Conservation (phyloP, 2,329 filamentous ascomycete species). For the Arthroderma uncinatum region DNA sequence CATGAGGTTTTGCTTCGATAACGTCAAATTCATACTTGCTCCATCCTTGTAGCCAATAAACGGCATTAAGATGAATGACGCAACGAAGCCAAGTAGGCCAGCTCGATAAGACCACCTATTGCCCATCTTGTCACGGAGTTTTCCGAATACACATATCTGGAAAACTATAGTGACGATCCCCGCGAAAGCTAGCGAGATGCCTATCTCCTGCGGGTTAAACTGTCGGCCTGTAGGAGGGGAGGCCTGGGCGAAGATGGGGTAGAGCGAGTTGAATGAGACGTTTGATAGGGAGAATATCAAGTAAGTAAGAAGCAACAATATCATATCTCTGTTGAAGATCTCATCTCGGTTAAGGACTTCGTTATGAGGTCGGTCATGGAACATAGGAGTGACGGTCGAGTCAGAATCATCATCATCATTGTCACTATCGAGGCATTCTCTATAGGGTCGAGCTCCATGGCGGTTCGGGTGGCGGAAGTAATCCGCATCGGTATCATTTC, state of each 20-base stretch:
- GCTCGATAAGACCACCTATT: slow-evolving; percentile 76
- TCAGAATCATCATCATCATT: slow-evolving; percentile 38
- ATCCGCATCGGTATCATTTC: slow-evolving; percentile 24
- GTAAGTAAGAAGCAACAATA: slow-evolving; percentile 73
- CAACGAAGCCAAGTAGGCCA: slow-evolving; percentile 65
- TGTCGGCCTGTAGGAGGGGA: slow-evolving; percentile 63
- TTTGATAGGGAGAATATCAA: slow-evolving; percentile 90
- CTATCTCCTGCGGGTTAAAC: slow-evolving; percentile 68
- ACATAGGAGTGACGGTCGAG: slow-evolving; percentile 29
- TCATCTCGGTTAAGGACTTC: slow-evolving; percentile 45
- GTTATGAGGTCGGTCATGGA: slow-evolving; percentile 30
- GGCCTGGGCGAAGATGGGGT: slow-evolving; percentile 80
- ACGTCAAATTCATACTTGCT: slow-evolving; percentile 41
- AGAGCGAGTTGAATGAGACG: slow-evolving; percentile 89
- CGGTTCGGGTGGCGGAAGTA: slow-evolving; percentile 8
- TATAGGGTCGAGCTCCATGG: slow-evolving; percentile 17
- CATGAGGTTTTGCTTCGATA: slow-evolving; percentile 55
- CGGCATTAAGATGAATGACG: slow-evolving; percentile 79
- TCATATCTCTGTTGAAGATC: slow-evolving; percentile 67
- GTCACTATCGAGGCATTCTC: slow-evolving; percentile 22
- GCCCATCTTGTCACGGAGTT: slow-evolving; percentile 64
- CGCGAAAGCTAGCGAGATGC: slow-evolving; percentile 71
- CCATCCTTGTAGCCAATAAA: slow-evolving; percentile 70
- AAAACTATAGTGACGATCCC: slow-evolving; percentile 79
- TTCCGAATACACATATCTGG: slow-evolving; percentile 75